These are phyloP conservation scores for Pythium phragmiticola DNA, from an alignment of 352 stramenopile genomes.

Conservation along the genomic window DNA sequence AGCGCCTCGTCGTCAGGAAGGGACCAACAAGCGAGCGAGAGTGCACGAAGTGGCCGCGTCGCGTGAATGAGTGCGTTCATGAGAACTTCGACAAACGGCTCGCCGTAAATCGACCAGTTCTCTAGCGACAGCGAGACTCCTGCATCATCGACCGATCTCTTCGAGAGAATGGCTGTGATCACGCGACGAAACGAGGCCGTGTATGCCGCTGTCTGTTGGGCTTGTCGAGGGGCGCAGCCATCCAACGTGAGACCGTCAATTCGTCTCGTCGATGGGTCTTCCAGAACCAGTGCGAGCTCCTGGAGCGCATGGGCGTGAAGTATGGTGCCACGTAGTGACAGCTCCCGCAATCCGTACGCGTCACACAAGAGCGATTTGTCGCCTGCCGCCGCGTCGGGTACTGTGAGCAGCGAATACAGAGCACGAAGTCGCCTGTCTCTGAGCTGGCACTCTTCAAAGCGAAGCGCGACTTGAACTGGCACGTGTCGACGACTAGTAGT, in stretches of 20 bases:
- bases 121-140: conserved; percentile 3
- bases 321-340: not conserved
- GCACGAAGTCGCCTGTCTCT: not conserved
- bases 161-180: not conserved
- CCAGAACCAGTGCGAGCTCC: not conserved
- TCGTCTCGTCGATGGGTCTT: not conserved
- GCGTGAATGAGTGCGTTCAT: not conserved
- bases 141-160: not conserved
- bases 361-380: not conserved
- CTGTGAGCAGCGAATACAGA: not conserved
- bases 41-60: not conserved
- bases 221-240: not conserved
- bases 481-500: not conserved
- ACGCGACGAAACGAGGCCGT: not conserved
- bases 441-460: conserved; percentile 6
- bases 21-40: conserved; percentile 1
- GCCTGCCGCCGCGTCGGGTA: not conserved
- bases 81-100: not conserved
- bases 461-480: not conserved
- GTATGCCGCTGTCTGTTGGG: not conserved
- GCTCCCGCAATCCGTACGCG: not conserved
- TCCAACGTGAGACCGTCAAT: conserved; percentile 7
- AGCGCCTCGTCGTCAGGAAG: not conserved
- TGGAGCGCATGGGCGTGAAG: not conserved
- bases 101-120: not conserved